Base-by-base conservation (phyloP, 305 asterid genomes). In the Fraxinus nigra region DNA sequence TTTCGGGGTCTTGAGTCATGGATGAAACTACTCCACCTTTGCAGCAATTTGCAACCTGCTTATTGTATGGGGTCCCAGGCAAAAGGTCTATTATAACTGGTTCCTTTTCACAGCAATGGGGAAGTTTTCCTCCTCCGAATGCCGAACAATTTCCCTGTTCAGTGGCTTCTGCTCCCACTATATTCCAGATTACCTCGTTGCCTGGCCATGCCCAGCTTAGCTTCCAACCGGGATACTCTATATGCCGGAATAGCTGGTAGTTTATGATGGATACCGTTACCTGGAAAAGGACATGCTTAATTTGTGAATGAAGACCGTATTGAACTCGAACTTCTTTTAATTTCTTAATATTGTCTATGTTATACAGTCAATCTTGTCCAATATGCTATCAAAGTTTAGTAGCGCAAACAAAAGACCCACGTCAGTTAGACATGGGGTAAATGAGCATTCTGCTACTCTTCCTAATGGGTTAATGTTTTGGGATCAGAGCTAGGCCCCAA, bases 101-200 rank as follows among this genome's bases (percentile, higher is more conserved):
- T 61, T 88, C 69, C 72, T 86, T 90, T 13, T 90, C 91, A 24
- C 98, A 95, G 81, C 94, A 91, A 54, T 95, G 98, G 5, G 98
- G 97, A 26, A 77, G 85, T 0, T 2, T 22, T 16, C 46, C 40
- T 28, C 89, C 92, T 78, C 54, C 87, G 75, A 92, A 89, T 3
- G 84, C 85, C 26, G 97, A 91, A 85, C 98, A 95, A 40, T 95
- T 88, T 1, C 98, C 98, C 77, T 93, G 98, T 32, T 93, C 95
- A 0, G 93, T 88, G 0, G 97, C 87, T 85, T 93, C 94, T 1
- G 98, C 98, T 18, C 97, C 97, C 18, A 8, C 1, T 72, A 92
- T 88, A 33, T 30, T 74, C 98, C 97, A 94, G 33, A 94, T 94
- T 48, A 92, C 93, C 79, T 90, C 93, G 1, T 91, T 67, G 0